phyloP scores from a whole-genome alignment of 73 alveolate genomes.

The Urostyla sp. region DNA sequence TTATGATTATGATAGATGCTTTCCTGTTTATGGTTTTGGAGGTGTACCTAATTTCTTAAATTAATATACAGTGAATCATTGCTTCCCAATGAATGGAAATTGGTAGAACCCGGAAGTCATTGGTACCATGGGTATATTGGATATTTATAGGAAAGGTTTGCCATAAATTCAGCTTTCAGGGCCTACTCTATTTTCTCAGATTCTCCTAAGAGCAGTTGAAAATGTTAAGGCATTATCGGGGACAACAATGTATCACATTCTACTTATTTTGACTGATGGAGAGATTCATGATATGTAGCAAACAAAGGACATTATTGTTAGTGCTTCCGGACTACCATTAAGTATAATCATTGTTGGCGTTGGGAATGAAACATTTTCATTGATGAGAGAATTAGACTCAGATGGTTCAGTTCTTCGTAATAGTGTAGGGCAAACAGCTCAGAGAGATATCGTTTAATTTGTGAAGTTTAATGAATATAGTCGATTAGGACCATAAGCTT shows the following conservation, averaged over 20 bases:
- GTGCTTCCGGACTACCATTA: slow-evolving; percentile 79
- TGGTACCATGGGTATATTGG: slow-evolving; percentile 73
- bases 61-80: slow-evolving; percentile 74
- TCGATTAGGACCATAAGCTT: slow-evolving; percentile 1
- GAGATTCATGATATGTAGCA: slow-evolving; percentile 88
- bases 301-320: slow-evolving; percentile 71
- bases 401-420: slow-evolving; percentile 80
- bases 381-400: slow-evolving; percentile 91
- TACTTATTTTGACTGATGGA: slow-evolving; percentile 93
- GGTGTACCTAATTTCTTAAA: slow-evolving; percentile 82
- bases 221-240: slow-evolving; percentile 47
- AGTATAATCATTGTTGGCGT: slow-evolving; percentile 94
- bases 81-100: slow-evolving; percentile 88
- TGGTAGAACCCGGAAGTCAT: slow-evolving; percentile 78
- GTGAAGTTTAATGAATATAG: slow-evolving; percentile 76
- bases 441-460: slow-evolving; percentile 95
- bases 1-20: slow-evolving; percentile 83
- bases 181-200: slow-evolving; percentile 85
- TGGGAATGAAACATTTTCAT: slow-evolving; percentile 89
- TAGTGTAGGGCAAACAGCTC: slow-evolving; percentile 67
- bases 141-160: slow-evolving; percentile 68
- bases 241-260: slow-evolving; percentile 69
- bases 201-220: slow-evolving; percentile 62
- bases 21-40: slow-evolving; percentile 96
- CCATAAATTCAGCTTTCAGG: slow-evolving; percentile 73